phyloP scores from a whole-genome alignment of 2,329 filamentous ascomycete species.

The Huntiella abstrusa region DNA sequence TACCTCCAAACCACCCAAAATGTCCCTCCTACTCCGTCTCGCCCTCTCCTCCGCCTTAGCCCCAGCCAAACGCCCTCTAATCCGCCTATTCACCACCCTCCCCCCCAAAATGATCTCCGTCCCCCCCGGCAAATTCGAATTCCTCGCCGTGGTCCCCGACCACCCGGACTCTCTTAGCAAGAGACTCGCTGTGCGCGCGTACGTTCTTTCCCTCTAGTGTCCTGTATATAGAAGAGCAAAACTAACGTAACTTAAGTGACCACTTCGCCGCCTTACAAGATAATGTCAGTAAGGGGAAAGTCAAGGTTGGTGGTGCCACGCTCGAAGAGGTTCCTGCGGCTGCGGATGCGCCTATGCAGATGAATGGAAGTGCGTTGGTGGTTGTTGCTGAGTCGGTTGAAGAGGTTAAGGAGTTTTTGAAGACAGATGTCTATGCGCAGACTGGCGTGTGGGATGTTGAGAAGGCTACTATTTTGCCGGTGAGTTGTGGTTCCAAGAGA shows the following conservation, averaged over 20 bases:
- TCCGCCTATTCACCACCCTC: neutral
- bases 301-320: slow-evolving; percentile 52
- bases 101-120: slow-evolving; percentile 17
- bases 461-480: slow-evolving; percentile 37
- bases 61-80: neutral
- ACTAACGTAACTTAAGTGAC: slow-evolving; percentile 7
- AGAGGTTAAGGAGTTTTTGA: slow-evolving; percentile 46
- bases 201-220: slow-evolving; percentile 16
- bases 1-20: neutral
- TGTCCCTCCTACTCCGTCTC: neutral
- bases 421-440: slow-evolving; percentile 52
- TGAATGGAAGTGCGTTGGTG: slow-evolving; percentile 57
- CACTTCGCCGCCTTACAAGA: slow-evolving; percentile 41
- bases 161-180: slow-evolving; percentile 40
- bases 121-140: slow-evolving; percentile 33
- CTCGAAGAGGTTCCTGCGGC: slow-evolving; percentile 47
- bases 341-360: slow-evolving; percentile 44
- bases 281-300: slow-evolving; percentile 32
- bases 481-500: slow-evolving; percentile 14
- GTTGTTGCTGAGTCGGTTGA: slow-evolving; percentile 47
- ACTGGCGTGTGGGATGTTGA: slow-evolving; percentile 66
- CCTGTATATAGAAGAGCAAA: neutral
- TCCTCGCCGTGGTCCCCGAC: slow-evolving; percentile 51
- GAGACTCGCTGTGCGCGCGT: slow-evolving; percentile 42
- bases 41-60: neutral